Percentiles rank a stretch among this genome's conserved stretches.
Evolutionary conservation across 352 stramenopile species (phyloP).

Genomic region (Saprolegnia diclina): DNA sequence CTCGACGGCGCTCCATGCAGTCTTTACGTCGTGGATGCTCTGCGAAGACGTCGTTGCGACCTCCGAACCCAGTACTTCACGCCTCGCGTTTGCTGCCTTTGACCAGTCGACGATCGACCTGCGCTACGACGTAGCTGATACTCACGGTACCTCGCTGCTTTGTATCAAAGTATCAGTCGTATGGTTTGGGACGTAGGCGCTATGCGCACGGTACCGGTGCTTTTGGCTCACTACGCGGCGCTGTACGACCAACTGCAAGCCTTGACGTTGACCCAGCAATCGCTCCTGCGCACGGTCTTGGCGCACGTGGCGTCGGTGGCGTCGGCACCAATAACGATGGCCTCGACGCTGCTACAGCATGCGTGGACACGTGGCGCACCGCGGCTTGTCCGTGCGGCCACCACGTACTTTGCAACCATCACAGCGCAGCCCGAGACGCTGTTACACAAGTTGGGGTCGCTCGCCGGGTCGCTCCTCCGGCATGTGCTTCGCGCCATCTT

Average conservation of each 20-base stretch:
- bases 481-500: slow-evolving; percentile 63
- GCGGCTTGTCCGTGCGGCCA: background rate
- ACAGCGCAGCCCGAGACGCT: slow-evolving; percentile 33
- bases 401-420: slow-evolving; percentile 5
- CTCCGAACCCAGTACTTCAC: background rate
- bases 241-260: background rate
- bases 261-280: background rate
- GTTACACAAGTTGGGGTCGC: slow-evolving; percentile 42
- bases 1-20: background rate
- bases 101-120: slow-evolving; percentile 1
- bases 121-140: background rate
- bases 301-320: background rate
- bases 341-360: too few relatives aligned
- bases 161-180: too few relatives aligned
- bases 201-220: too few relatives aligned
- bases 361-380: too few relatives aligned
- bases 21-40: background rate
- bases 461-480: slow-evolving; percentile 49
- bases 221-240: background rate
- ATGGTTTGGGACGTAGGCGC: too few relatives aligned
- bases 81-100: background rate
- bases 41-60: background rate
- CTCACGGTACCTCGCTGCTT: background rate
- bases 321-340: background rate
- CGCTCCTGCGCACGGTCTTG: background rate